phyloP scores from a whole-genome alignment of 768 basidiomycete species.

The Boletus bicolor region DNA sequence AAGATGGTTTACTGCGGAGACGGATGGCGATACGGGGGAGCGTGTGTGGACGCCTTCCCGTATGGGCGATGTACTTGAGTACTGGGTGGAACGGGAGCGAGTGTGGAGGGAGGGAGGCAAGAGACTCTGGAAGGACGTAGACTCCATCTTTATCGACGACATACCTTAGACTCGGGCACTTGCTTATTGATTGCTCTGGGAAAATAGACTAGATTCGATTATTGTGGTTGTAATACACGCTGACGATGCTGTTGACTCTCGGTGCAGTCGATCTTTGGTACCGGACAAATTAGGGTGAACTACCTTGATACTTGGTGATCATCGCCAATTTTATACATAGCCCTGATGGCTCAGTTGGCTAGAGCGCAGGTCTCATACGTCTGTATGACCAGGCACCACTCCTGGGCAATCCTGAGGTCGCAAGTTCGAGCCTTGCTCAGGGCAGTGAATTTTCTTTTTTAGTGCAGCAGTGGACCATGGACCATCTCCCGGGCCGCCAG shows the following conservation, averaged over 20 bases:
- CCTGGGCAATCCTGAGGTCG: slow-evolving; percentile 53
- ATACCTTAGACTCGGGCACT: slow-evolving; percentile 8
- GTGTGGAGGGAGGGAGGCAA: slow-evolving; percentile 46
- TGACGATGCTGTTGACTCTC: not conserved
- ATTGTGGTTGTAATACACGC: not conserved
- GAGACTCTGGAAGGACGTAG: slow-evolving; percentile 62
- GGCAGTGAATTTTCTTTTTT: slow-evolving; percentile 31
- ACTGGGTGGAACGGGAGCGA: slow-evolving; percentile 78
- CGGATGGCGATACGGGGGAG: slow-evolving; percentile 87
- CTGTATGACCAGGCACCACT: slow-evolving; percentile 28
- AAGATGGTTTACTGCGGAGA: slow-evolving; percentile 83
- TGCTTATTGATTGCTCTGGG: not conserved
- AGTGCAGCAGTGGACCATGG: no score
- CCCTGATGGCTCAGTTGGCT: slow-evolving; percentile 53
- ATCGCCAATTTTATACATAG: slow-evolving; percentile 2
- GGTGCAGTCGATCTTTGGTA: not conserved
- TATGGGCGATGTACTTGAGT: slow-evolving; percentile 56
- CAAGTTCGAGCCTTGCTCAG: slow-evolving; percentile 60
- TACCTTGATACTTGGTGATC: no score
- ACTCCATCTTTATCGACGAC: slow-evolving; percentile 78
- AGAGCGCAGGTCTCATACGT: slow-evolving; percentile 54
- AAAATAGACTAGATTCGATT: slow-evolving; percentile 6
- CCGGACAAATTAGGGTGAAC: no score
- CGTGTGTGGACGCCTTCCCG: slow-evolving; percentile 78
- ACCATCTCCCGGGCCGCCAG: not conserved